Percentiles rank a stretch among this genome's conserved stretches.
Evolutionary conservation across 1,284 basidiomycete genomes (phyloP).

Genomic region (Microbotryum intermedium): DNA sequence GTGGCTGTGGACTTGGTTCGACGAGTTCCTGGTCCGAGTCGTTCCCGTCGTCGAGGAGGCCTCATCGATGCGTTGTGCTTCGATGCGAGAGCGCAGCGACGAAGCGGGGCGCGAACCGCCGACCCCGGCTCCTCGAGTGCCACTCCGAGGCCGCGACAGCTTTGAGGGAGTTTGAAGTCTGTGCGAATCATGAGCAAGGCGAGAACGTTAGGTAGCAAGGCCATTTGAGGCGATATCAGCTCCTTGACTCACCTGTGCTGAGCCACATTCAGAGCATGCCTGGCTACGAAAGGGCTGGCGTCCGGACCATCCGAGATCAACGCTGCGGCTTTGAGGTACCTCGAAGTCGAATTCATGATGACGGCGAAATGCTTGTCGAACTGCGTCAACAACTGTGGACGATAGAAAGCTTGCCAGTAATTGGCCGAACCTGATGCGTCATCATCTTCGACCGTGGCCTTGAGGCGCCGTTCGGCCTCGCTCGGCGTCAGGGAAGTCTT

Average conservation of each 20-base stretch:
- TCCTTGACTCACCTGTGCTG: not conserved
- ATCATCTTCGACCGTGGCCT: not conserved
- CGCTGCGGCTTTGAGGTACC: conserved; percentile 43
- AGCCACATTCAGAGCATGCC: conserved; percentile 33
- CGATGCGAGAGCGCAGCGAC: not conserved
- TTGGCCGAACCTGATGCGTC: not conserved
- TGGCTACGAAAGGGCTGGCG: conserved; percentile 36
- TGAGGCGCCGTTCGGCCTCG: not conserved
- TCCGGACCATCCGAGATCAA: conserved; percentile 1
- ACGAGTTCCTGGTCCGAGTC: not conserved
- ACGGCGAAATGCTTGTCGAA: conserved; percentile 75
- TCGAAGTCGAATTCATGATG: conserved; percentile 75
- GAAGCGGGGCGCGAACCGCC: no score
- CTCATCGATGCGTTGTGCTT: conserved; percentile 1
- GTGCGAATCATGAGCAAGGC: conserved; percentile 4
- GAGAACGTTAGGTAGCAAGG: no score
- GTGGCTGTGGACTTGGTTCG: conserved; percentile 44
- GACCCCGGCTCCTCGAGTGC: no score
- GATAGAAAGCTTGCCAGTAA: conserved; percentile 46
- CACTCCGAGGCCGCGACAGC: no score
- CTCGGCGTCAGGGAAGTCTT: conserved; percentile 53
- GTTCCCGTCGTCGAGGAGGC: conserved; percentile 4
- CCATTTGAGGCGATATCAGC: not conserved
- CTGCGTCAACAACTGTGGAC: conserved; percentile 71
- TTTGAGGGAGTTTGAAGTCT: conserved; percentile 8